phyloP scores from a whole-genome alignment of 805 yeast species.

The Starmerella stigmatis region DNA sequence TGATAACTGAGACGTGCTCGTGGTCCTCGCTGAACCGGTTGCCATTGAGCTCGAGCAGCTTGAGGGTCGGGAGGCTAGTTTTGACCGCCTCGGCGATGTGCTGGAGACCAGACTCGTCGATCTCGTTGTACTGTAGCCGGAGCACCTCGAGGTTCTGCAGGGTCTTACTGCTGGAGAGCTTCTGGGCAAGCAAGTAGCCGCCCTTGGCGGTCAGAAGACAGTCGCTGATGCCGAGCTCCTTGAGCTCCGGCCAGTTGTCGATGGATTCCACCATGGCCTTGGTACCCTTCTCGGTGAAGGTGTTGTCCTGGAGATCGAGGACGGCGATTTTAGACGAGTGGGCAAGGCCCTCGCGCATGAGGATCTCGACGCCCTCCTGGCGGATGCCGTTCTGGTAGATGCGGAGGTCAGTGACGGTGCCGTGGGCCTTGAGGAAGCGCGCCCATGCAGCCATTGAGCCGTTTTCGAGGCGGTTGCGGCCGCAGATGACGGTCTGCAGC shows the following conservation, averaged over 20 bases:
- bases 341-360: constrained; percentile 62
- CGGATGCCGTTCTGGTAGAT: constrained; percentile 95
- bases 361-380: constrained; percentile 75
- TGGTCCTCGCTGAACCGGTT: constrained; percentile 86
- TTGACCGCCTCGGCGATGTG: constrained; percentile 47
- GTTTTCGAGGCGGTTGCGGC: constrained; percentile 92
- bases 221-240: constrained; percentile 79
- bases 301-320: constrained; percentile 89
- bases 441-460: constrained; percentile 84
- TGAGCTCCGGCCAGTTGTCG: constrained; percentile 52
- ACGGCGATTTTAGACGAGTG: constrained; percentile 49
- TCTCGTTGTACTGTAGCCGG: constrained; percentile 81
- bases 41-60: constrained; percentile 77
- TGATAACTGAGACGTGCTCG: constrained; percentile 51
- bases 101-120: constrained; percentile 54
- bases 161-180: constrained; percentile 23
- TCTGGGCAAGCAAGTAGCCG: constrained; percentile 42
- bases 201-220: constrained; percentile 77
- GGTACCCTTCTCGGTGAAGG: constrained; percentile 67
- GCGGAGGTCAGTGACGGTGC: constrained; percentile 58
- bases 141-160: constrained; percentile 42
- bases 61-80: constrained; percentile 48
- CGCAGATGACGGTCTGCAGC: constrained; percentile 77
- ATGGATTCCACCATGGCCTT: constrained; percentile 52
- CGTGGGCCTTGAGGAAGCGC: constrained; percentile 72